Percentiles rank a stretch among this genome's conserved stretches.
These are phyloP conservation scores for Grosmannia serpens DNA, from an alignment of 2,329 filamentous ascomycete species.

Conservation along the genomic window DNA sequence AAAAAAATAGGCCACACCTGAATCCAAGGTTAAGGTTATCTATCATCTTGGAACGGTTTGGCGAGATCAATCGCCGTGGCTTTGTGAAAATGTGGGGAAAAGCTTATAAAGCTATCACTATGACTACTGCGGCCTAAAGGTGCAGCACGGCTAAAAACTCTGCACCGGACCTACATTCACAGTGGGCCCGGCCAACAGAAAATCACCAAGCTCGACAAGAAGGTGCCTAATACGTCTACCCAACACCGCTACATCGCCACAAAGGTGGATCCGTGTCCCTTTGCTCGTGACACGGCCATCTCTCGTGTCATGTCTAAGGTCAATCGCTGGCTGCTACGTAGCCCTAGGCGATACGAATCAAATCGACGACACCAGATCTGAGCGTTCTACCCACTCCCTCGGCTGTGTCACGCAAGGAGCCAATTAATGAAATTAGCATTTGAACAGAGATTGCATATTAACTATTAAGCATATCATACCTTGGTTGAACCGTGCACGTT, in stretches of 20 bases:
- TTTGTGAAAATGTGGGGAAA: too few species aligned
- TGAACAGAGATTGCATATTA: too few species aligned
- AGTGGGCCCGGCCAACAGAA: too few species aligned
- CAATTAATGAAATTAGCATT: too few species aligned
- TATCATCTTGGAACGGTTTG: conserved; percentile 39
- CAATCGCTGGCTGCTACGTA: conserved; percentile 93
- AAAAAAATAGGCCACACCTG: too few species aligned
- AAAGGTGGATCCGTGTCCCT: conserved; percentile 80
- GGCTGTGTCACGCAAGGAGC: conserved; percentile 50
- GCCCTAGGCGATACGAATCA: conserved; percentile 65
- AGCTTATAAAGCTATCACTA: too few species aligned
- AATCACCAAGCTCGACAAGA: conserved; percentile 97
- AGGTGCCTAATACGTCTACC: conserved; percentile 61
- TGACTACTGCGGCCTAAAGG: too few species aligned
- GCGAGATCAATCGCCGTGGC: conserved; percentile 86
- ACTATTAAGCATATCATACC: too few species aligned
- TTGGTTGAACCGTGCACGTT: too few species aligned
- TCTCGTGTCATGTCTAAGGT: conserved; percentile 46
- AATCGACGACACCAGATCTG: conserved; percentile 64
- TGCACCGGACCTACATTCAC: too few species aligned
- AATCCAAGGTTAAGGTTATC: too few species aligned
- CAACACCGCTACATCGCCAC: conserved; percentile 81
- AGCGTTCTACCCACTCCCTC: conserved; percentile 63
- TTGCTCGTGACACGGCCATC: conserved; percentile 59
- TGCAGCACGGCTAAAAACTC: too few species aligned